Evolutionary conservation across 768 basidiomycete species (phyloP), one percentile per base, ranked within the genome.

Genomic region (Pleurotus pulmonarius): DNA sequence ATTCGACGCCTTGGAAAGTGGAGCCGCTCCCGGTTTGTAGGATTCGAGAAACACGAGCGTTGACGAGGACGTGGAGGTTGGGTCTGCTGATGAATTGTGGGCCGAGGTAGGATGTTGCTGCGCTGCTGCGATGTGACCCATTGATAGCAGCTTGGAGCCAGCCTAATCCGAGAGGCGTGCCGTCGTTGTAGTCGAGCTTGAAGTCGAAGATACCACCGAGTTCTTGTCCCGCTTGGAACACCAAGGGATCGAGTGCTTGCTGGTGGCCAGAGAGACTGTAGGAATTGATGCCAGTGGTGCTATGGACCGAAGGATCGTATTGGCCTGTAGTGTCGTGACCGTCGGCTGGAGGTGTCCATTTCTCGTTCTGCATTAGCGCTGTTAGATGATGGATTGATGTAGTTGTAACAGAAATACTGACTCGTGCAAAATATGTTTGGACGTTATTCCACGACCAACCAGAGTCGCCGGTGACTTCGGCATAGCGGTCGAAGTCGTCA

Each of bases 361-460:
- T 43, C 56, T 74, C 73, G 45, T 63, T 66, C 72, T 73, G 46
- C 38, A 43, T n/a, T 9, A 40, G 8, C 38, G 2, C 11, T 38
- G 13, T n/a, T 34, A 34, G 11, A 8, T 2, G 0, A 34, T 2
- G 13, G 29, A 15, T 26, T 16, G 22, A 18, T 12, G 7, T 13
- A 46, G 18, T 13, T 0, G 4, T 22, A 47, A 1, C 7, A 15
- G 16, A 3, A 47, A 25, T 5, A 34, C 3, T 2, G 45, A 68
- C 69, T 54, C 65, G 68, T 15, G 46, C 48, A 41, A 68, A 60
- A 53, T 68, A 69, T 13, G 60, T 63, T 22, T 59, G 51, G 4
- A 70, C 34, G 13, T 38, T 62, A 29, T 67, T 57, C 69, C 69
- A 70, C 26, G 65, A 65, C 69, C 69, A 70, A 7, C 68, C 69